These are phyloP conservation scores for Aspergillus kassunensis DNA, from an alignment of 495 filamentous ascomycete genomes.

Conservation along the genomic window DNA sequence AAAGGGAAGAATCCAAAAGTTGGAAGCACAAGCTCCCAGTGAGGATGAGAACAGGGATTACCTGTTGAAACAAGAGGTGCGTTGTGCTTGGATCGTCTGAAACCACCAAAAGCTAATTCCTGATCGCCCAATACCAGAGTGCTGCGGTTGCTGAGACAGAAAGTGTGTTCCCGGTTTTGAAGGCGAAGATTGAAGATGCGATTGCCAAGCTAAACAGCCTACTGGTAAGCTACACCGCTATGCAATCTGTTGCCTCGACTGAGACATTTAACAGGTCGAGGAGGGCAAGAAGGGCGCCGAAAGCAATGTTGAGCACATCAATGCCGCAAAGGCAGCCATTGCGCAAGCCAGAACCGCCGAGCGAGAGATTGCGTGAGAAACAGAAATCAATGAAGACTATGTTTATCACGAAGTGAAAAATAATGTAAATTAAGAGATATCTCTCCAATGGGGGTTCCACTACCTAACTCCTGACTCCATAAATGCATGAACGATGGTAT, in stretches of 20 bases:
- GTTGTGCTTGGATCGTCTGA: background rate
- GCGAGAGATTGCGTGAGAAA: conserved; percentile 36
- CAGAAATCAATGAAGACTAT: conserved; percentile 9
- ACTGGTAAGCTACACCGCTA: conserved; percentile 48
- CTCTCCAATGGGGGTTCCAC: conserved; percentile 25
- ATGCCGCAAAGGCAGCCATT: conserved; percentile 56
- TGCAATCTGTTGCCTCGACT: background rate
- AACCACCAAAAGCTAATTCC: background rate
- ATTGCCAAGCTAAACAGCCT: conserved; percentile 64
- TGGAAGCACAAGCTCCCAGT: conserved; percentile 43
- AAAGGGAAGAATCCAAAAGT: conserved; percentile 63
- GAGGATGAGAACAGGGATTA: conserved; percentile 67
- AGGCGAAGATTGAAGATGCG: conserved; percentile 60
- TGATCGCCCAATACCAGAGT: conserved; percentile 48
- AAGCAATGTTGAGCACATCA: conserved; percentile 54
- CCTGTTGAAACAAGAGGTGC: conserved; percentile 78
- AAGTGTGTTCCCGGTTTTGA: conserved; percentile 67
- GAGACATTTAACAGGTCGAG: conserved; percentile 28
- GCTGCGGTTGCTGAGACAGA: conserved; percentile 77
- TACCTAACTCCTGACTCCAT: conserved; percentile 33
- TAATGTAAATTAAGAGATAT: conserved; percentile 22
- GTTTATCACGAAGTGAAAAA: background rate
- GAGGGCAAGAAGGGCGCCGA: conserved; percentile 42
- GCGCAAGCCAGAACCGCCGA: conserved; percentile 51
- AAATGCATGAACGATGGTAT: conserved; percentile 16